These are phyloP conservation scores for Saccharomyces hybrid DNA, from an alignment of 1,139 yeast species.

Conservation along the genomic window DNA sequence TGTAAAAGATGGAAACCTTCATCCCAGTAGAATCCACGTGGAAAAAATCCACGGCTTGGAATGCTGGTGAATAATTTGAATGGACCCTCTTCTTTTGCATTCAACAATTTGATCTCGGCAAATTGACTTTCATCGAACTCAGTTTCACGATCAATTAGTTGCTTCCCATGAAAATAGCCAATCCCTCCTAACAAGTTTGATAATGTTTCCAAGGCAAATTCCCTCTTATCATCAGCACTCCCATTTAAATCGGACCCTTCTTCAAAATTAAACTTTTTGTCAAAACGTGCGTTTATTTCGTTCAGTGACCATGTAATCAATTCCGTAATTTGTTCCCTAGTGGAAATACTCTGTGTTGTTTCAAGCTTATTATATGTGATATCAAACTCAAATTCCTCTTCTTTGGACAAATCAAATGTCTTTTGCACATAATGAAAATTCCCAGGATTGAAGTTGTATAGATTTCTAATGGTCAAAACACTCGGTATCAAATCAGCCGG, in stretches of 20 bases:
- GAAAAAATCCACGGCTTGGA: constrained; percentile 91
- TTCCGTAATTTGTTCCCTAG: constrained; percentile 35
- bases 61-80: constrained; percentile 69
- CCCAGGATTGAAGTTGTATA: constrained; percentile 52
- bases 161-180: constrained; percentile 84
- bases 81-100: constrained; percentile 57
- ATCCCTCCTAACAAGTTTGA: constrained; percentile 87
- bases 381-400: constrained; percentile 65
- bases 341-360: constrained; percentile 39
- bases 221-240: constrained; percentile 35
- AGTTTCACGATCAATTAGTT: constrained; percentile 68
- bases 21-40: constrained; percentile 98
- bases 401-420: constrained; percentile 42
- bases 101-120: constrained; percentile 43
- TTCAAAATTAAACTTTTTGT: constrained; percentile 43
- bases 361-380: constrained; percentile 47
- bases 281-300: constrained; percentile 50
- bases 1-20: constrained; percentile 94
- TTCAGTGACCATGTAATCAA: constrained; percentile 35
- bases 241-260: constrained; percentile 13
- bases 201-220: constrained; percentile 68
- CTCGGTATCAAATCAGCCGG: constrained; percentile 30
- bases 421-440: constrained; percentile 76
- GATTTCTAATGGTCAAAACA: constrained; percentile 48
- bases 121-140: constrained; percentile 58